Base-by-base conservation (phyloP, 208 protist genomes). In the Leptomonas pyrrhocoris region DNA sequence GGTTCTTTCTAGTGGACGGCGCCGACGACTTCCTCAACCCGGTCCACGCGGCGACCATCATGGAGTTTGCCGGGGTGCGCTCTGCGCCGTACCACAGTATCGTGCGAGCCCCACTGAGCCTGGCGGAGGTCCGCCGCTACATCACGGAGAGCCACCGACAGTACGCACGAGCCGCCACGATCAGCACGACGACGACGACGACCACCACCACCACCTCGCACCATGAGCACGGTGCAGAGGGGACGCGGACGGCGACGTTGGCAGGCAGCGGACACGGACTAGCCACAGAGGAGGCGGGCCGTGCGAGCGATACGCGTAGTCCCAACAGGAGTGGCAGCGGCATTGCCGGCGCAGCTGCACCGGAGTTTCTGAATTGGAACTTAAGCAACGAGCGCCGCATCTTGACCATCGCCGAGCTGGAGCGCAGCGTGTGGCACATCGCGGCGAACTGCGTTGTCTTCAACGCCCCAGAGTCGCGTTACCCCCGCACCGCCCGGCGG, bases 391-490 rank as follows among this genome's bases (percentile, higher is more conserved):
- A 69, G 30, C 61, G 59, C 0, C 73, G 73, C 0, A 45, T 89
- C 11, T 57, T 86, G 28, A 94, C 87, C 12, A 36, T 94, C 0
- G 80, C 83, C 12, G 85, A 93, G 42, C 70, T 95, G 62, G 87
- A 95, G 67, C 81, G 83, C 27, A 80, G 81, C 8, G 61, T 93
- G 4, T 95, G 90, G 88, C 86, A 89, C 42, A 90, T 93, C 27
- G 79, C 87, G 13, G 82, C 86, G 21, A 95, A 95, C 77, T 95
- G 88, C 73, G 88, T 84, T 38, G 53, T 88, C 27, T 95, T 95
- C 74, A 95, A 95, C 65, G 90, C 84, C 11, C 90, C 90, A 0
- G 86, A 95, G 64, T 82, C 83, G 0, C 83, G 79, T 51, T 95
- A 92, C 68, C 90, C 87, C 9, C 74, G 60, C 42, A 90, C 82